Percentiles rank a stretch among this genome's conserved stretches.
Conservation (phyloP, 192 early-diverging fungal genomes). For the Linnemannia exigua region DNA sequence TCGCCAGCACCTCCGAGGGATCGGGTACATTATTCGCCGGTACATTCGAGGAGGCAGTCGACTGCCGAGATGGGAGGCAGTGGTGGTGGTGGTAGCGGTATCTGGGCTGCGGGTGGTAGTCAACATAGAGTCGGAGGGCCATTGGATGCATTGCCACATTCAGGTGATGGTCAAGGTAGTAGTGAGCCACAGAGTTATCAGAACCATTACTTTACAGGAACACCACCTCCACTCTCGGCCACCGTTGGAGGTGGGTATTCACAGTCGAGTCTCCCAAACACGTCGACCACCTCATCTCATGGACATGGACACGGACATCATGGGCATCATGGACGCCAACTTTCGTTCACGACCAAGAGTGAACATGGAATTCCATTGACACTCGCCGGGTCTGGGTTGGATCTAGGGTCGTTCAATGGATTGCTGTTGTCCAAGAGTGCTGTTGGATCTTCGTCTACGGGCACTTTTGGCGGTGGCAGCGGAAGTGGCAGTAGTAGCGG, state of each 20-base stretch:
- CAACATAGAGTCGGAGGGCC: neutral
- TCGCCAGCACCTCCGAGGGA: constrained; percentile 7
- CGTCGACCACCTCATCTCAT: neutral
- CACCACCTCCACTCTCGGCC: constrained; percentile 21
- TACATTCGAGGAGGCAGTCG: neutral
- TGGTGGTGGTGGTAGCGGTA: neutral
- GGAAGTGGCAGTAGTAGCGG: too few relatives aligned
- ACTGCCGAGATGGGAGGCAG: constrained; percentile 2
- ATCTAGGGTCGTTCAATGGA: neutral
- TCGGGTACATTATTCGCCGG: neutral
- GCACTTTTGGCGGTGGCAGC: constrained; percentile 5
- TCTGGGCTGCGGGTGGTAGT: neutral
- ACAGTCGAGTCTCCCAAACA: neutral
- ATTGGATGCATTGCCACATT: neutral
- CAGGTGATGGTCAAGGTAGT: neutral
- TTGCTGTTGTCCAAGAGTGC: neutral
- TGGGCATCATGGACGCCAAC: constrained; percentile 17
- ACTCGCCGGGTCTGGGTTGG: neutral
- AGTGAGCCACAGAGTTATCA: constrained; percentile 18
- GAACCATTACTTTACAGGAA: constrained; percentile 29
- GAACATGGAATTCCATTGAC: neutral
- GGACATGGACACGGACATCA: constrained; percentile 4
- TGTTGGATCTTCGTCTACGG: constrained; percentile 16
- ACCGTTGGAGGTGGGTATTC: neutral
- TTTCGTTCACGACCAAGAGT: constrained; percentile 43